Evolutionary conservation across 2,329 filamentous ascomycete genomes (phyloP), one percentile per base, ranked within the genome.

Genomic region (Grosmannia clavigera): DNA sequence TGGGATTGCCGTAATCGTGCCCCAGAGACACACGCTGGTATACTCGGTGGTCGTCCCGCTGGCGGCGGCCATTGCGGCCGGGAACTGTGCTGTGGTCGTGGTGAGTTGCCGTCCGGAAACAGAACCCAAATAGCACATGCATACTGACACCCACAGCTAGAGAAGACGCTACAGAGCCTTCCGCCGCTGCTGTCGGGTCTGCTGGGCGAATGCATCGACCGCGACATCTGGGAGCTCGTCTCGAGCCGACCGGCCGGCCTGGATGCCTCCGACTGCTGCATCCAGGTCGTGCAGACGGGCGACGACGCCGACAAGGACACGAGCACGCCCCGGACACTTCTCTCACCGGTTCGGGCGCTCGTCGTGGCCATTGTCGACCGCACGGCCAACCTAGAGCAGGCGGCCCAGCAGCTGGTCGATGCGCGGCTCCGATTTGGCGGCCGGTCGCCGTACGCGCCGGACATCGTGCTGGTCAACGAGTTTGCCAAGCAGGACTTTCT

Each of bases 401-500:
- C 84, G 0, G 83, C 83, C 0, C 70, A 74, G 60, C 73, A 75
- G 2, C 71, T 86, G 1, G 75, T 80, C 0, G 72, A 71, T 0
- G 81, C 83, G 1, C 74, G 81, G 2, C 81, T 85, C 64, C 70
- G 71, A 16, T 81, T 83, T 35, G 73, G 78, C 1, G 82, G 82
- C 2, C 73, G 69, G 2, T 85, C 82, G 1, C 76, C 81, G 0
- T 86, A 85, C 65, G 79, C 81, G 0, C 84, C 84, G 0, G 83
- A 86, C 65, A 35, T 85, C 0, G 78, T 86, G 0, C 69, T 86
- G 0, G 82, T 87, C n/a, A 84, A 86, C 62, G 83, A 86, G 63
- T 86, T 78, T 61, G 73, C 76, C 3, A 80, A 80, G 70, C 74
- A 78, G 59, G 73, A 75, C 0, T 84, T 86, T 63, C 67, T 82